These are phyloP conservation scores for Trichoderma orchidacearum DNA, from an alignment of 495 filamentous ascomycete species.

Conservation along the genomic window DNA sequence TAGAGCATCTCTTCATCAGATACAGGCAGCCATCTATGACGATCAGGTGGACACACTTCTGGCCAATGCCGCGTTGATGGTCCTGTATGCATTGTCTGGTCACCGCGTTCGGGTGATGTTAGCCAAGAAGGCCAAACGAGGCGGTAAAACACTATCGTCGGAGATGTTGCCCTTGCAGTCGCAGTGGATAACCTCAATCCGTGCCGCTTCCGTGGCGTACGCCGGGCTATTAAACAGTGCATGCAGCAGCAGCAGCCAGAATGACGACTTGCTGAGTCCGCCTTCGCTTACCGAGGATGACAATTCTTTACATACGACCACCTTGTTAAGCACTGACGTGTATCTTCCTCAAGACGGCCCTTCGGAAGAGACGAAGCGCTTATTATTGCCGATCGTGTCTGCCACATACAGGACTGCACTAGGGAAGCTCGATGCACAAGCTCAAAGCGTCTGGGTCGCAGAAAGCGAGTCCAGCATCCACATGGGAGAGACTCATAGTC, in stretches of 20 bases:
- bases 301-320: not conserved
- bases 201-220: conserved; percentile 23
- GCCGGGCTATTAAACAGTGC: conserved; percentile 15
- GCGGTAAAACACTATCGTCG: conserved; percentile 2
- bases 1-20: conserved; percentile 17
- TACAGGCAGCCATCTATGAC: conserved; percentile 15
- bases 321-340: not conserved
- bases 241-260: conserved; percentile 2
- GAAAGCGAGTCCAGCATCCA: not conserved
- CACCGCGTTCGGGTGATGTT: conserved; percentile 24
- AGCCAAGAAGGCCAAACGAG: conserved; percentile 12
- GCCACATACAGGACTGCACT: not conserved
- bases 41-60: conserved; percentile 21
- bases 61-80: conserved; percentile 32
- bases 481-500: not conserved
- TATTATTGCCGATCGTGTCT: not conserved
- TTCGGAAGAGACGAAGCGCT: not conserved
- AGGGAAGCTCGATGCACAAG: not conserved
- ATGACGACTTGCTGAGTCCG: not conserved
- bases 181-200: conserved; percentile 28
- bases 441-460: not conserved
- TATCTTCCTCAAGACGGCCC: not conserved
- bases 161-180: conserved; percentile 19
- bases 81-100: conserved; percentile 27
- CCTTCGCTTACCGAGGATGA: not conserved